Evolutionary conservation across 495 filamentous ascomycete genomes (phyloP).

Genomic region (Xylaria flabelliformis): DNA sequence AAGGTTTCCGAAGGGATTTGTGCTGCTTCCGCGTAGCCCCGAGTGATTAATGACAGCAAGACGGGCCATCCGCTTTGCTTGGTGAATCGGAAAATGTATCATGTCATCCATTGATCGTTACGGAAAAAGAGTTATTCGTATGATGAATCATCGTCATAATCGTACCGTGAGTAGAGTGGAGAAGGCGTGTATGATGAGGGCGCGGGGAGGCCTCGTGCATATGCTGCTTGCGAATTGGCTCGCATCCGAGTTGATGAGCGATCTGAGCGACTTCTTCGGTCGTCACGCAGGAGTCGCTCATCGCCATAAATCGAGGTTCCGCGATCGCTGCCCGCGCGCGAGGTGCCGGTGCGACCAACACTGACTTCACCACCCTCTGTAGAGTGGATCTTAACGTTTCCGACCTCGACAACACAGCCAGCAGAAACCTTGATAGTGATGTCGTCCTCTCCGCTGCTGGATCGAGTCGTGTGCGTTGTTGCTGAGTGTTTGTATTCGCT

Average conservation of each 20-base stretch:
- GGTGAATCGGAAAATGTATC: neutral
- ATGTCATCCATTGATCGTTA: neutral
- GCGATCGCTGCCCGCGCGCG: slow-evolving; percentile 47
- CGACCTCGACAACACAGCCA: slow-evolving; percentile 53
- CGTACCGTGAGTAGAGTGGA: slow-evolving; percentile 28
- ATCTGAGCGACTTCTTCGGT: slow-evolving; percentile 48
- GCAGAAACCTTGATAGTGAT: slow-evolving; percentile 61
- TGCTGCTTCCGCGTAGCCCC: neutral
- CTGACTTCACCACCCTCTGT: slow-evolving; percentile 60
- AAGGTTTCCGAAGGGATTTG: neutral
- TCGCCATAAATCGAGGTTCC: slow-evolving; percentile 51
- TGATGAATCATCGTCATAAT: slow-evolving; percentile 29
- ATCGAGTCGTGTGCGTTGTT: slow-evolving; percentile 60
- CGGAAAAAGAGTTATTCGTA: slow-evolving; percentile 25
- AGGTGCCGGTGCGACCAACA: slow-evolving; percentile 45
- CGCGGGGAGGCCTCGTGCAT: slow-evolving; percentile 43
- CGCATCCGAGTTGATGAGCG: slow-evolving; percentile 46
- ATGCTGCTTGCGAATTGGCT: slow-evolving; percentile 51
- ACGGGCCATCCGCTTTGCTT: neutral
- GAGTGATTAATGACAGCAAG: neutral
- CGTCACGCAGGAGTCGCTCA: slow-evolving; percentile 34
- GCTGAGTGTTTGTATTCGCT: slow-evolving; percentile 62
- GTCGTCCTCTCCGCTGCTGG: slow-evolving; percentile 54
- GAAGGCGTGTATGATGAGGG: slow-evolving; percentile 30
- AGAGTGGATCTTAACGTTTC: slow-evolving; percentile 59